These are phyloP conservation scores for Mycena venus DNA, from an alignment of 768 basidiomycete genomes.

Conservation along the genomic window DNA sequence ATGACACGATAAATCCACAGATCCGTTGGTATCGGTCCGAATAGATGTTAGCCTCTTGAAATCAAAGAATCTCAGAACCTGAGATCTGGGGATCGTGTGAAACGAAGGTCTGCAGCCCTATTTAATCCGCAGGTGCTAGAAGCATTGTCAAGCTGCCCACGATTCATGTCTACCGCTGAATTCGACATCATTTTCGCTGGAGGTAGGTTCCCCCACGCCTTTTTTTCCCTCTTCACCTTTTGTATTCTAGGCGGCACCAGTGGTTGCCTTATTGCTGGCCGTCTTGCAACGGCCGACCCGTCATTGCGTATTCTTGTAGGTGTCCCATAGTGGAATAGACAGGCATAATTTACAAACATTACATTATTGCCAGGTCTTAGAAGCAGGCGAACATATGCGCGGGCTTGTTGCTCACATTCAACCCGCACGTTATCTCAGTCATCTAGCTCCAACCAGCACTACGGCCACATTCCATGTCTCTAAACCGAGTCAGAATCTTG, in stretches of 20 bases:
- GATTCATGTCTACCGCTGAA: not conserved
- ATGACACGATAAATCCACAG: too few relatives aligned
- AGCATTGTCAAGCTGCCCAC: not conserved
- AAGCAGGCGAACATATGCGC: slow-evolving; percentile 55
- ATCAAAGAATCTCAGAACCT: not conserved
- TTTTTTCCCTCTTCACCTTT: slow-evolving; percentile 27
- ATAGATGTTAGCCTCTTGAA: too few relatives aligned
- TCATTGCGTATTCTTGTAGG: slow-evolving; percentile 53
- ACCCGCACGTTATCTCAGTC: slow-evolving; percentile 52
- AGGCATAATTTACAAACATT: slow-evolving; percentile 38
- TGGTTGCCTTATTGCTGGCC: slow-evolving; percentile 54
- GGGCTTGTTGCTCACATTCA: slow-evolving; percentile 53
- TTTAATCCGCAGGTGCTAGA: not conserved
- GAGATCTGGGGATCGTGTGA: not conserved
- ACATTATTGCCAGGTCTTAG: slow-evolving; percentile 51
- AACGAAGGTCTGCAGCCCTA: not conserved
- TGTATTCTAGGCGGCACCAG: slow-evolving; percentile 46
- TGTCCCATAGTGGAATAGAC: not conserved
- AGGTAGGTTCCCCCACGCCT: not conserved
- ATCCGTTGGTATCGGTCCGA: too few relatives aligned
- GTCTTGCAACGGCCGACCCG: slow-evolving; percentile 53
- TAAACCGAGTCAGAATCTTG: slow-evolving; percentile 44
- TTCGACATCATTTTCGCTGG: slow-evolving; percentile 53
- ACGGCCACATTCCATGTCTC: slow-evolving; percentile 52
- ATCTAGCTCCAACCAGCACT: slow-evolving; percentile 49